Evolutionary conservation across 805 yeast species (phyloP).

Genomic region (Lipomyces spencermartinsiae): DNA sequence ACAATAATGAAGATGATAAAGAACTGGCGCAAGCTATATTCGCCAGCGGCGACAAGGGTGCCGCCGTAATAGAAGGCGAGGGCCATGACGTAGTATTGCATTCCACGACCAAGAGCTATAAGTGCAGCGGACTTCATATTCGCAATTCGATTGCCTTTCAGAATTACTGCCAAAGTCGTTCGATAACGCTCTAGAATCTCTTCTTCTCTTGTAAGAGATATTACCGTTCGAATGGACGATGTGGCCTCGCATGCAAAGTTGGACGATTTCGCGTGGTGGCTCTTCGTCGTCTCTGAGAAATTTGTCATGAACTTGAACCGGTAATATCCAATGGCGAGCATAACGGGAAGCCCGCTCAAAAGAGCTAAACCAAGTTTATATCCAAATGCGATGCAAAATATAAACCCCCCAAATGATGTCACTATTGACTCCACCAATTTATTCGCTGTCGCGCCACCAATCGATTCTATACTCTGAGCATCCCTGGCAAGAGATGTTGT

Average conservation of each 20-base stretch:
- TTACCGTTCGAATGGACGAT: constrained; percentile 52
- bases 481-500: constrained; percentile 43
- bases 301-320: constrained; percentile 48
- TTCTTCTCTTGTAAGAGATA: constrained; percentile 51
- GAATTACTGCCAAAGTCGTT: constrained; percentile 18
- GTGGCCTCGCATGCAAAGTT: constrained; percentile 52
- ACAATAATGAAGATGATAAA: constrained; percentile 51
- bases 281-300: constrained; percentile 49
- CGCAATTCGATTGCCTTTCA: constrained; percentile 26
- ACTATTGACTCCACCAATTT: constrained; percentile 46
- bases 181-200: constrained; percentile 47
- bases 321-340: constrained; percentile 51
- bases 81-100: constrained; percentile 51
- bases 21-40: constrained; percentile 46
- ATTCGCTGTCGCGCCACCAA: constrained; percentile 45
- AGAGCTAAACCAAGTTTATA: constrained; percentile 55
- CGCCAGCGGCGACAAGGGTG: constrained; percentile 45
- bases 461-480: constrained; percentile 44
- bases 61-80: constrained; percentile 55
- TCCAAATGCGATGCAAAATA: constrained; percentile 49
- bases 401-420: constrained; percentile 50
- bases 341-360: constrained; percentile 46
- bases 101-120: constrained; percentile 50
- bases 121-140: constrained; percentile 44
- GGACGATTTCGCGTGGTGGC: constrained; percentile 50